Base-by-base conservation (phyloP, 768 basidiomycete species). In the Erythrobasidium yunnanense region DNA sequence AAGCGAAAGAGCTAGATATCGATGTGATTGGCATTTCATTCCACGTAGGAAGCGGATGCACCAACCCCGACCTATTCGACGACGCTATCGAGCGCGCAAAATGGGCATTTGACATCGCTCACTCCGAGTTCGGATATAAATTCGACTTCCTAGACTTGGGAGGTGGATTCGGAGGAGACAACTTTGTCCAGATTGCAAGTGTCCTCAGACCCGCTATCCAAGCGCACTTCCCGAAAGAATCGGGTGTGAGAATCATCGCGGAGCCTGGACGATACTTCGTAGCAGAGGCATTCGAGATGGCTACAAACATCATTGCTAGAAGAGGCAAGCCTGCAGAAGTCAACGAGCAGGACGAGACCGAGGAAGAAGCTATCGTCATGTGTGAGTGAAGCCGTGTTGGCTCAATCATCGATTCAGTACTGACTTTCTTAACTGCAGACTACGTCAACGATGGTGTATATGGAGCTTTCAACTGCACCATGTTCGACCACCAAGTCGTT, bases 401-500 rank as follows among this genome's bases (percentile, higher is more conserved):
- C 25, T 33, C 22, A 73, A 70, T 68, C 73, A 73, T 71, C 63
- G 46, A 42, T 25, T 13, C 20, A 5, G 29, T 55, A 20, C 46
- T 30, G 17, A 34, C 35, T 33, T 25, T 18, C 25, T 23, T 25
- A 11, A 17, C n/a, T 38, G 33, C 76, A 95, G 91, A 96, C 80
- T 97, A 97, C 80, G 90, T 97, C 82, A 97, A 96, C 78, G 93
- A 97, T 76, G 95, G 95, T 47, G 90, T 99, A 42, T 99, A 99
- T 76, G 91, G 93, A 55, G 84, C 90, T 22, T 91, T 92, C 81
- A 91, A 92, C 80, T 91, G 88, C 79, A 91, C 91, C 77, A 80
- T 97, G 74, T 97, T 96, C 77, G 95, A 97, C 78, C 95, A 99
- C 77, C 91, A 93, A 75, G 80, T 81, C 66, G 86, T 86, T n/a